These are phyloP conservation scores for Paracorniculantispora psalliotae DNA, from an alignment of 2,329 filamentous ascomycete genomes.

Conservation along the genomic window DNA sequence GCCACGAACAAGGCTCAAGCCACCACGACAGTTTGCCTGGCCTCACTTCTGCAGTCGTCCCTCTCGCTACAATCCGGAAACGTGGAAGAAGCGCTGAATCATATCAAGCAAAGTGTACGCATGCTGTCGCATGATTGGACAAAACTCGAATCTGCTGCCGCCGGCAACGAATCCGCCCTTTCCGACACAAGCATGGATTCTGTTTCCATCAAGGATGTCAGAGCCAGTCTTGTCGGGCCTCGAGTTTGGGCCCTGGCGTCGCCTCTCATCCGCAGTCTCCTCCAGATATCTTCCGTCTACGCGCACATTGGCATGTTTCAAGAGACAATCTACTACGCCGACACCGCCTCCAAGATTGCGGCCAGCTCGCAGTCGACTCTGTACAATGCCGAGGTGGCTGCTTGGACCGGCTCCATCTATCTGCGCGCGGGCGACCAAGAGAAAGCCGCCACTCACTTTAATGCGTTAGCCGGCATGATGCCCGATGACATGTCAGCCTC, in stretches of 20 bases:
- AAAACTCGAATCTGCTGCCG: slow-evolving; percentile 37
- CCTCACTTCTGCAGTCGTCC: slow-evolving; percentile 55
- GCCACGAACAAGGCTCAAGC: slow-evolving; percentile 30
- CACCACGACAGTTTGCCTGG: slow-evolving; percentile 26
- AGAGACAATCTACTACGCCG: slow-evolving; percentile 82
- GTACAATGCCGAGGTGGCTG: slow-evolving; percentile 49
- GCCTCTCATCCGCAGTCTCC: slow-evolving; percentile 64
- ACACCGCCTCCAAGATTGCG: slow-evolving; percentile 76
- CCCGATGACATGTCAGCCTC: slow-evolving; percentile 34
- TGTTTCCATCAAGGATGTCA: slow-evolving; percentile 20
- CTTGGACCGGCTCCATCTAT: slow-evolving; percentile 52
- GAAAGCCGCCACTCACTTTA: slow-evolving; percentile 48
- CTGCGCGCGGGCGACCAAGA: slow-evolving; percentile 54
- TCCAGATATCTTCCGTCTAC: slow-evolving; percentile 73
- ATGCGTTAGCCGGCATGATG: slow-evolving; percentile 49
- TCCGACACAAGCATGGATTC: slow-evolving; percentile 26
- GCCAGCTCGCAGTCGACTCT: slow-evolving; percentile 60
- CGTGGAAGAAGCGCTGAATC: slow-evolving; percentile 51
- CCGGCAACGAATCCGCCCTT: slow-evolving; percentile 25
- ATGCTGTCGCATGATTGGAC: slow-evolving; percentile 52
- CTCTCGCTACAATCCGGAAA: slow-evolving; percentile 60
- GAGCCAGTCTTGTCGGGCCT: slow-evolving; percentile 36
- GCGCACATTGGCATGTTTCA: slow-evolving; percentile 80
- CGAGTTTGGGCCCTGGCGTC: slow-evolving; percentile 76
- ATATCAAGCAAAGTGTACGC: slow-evolving; percentile 54